These are phyloP conservation scores for Rubia tinctorum DNA, from an alignment of 305 asterid species.

Conservation along the genomic window DNA sequence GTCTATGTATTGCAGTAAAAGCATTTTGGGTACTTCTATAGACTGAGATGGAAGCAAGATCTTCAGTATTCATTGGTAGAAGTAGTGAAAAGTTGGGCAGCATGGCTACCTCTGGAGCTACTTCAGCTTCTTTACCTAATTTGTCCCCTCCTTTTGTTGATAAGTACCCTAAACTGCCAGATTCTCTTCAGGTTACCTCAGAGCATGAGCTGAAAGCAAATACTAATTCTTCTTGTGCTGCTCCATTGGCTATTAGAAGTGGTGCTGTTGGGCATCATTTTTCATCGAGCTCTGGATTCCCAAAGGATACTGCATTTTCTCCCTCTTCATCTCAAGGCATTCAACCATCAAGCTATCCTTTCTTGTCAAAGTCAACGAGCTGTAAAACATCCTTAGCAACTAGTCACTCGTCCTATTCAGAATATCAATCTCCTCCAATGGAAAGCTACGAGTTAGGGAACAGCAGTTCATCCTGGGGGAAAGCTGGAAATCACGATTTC, in stretches of 20 bases:
- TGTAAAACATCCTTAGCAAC: conserved; percentile 27
- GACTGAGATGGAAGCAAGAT: conserved; percentile 35
- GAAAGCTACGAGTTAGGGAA: conserved; percentile 28
- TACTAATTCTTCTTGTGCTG: conserved; percentile 17
- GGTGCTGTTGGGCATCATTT: conserved; percentile 37
- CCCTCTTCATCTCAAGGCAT: conserved; percentile 31
- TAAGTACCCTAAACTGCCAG: conserved; percentile 38
- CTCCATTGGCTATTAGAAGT: conserved; percentile 24
- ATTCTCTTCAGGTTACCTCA: conserved; percentile 26
- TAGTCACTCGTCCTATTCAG: conserved; percentile 29
- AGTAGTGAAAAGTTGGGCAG: conserved; percentile 31
- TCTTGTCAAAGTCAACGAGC: conserved; percentile 30
- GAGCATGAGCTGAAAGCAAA: conserved; percentile 22
- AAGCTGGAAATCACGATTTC: conserved; percentile 37
- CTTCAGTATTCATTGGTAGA: conserved; percentile 37
- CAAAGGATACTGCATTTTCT: conserved; percentile 23
- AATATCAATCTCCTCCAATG: conserved; percentile 29
- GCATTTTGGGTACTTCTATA: conserved; percentile 26
- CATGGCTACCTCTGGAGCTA: conserved; percentile 55
- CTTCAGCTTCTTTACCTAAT: conserved; percentile 37
- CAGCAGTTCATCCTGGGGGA: conserved; percentile 40
- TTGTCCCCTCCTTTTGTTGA: conserved; percentile 44
- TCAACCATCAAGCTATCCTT: conserved; percentile 26
- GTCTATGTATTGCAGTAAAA: not conserved
- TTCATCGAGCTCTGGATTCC: conserved; percentile 38